Percentiles rank a stretch among this genome's conserved stretches.
phyloP scores from a whole-genome alignment of 306 rosid species.

The Cotoneaster glaucophyllus region DNA sequence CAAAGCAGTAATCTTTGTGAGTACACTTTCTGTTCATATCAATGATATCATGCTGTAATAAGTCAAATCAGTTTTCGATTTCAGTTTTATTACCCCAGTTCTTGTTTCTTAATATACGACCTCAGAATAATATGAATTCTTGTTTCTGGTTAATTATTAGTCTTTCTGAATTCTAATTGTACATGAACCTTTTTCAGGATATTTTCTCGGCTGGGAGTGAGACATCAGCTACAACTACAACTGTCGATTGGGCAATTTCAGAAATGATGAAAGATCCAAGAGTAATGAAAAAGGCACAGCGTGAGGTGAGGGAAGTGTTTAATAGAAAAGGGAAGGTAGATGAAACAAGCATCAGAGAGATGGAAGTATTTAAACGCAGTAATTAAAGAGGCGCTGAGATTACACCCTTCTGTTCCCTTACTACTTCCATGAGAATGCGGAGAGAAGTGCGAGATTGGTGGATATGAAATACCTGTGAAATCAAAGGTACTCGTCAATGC shows the following conservation, averaged over 20 bases:
- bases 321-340: background rate
- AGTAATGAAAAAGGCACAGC: conserved; percentile 10
- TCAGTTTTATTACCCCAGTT: too few species aligned
- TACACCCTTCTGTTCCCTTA: conserved; percentile 19
- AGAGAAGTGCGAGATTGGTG: conserved; percentile 8
- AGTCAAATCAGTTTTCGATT: background rate
- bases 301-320: conserved; percentile 17
- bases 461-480: conserved; percentile 19
- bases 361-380: conserved; percentile 11
- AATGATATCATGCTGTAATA: too few species aligned
- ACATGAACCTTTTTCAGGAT: background rate
- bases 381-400: conserved; percentile 11
- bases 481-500: conserved; percentile 19
- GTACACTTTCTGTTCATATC: background rate
- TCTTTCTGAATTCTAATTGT: too few species aligned
- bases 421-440: conserved; percentile 12
- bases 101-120: background rate
- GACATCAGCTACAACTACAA: conserved; percentile 13
- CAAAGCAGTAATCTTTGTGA: conserved; percentile 24
- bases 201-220: conserved; percentile 18
- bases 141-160: too few species aligned
- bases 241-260: conserved; percentile 24
- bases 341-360: conserved; percentile 4
- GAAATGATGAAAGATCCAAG: conserved; percentile 16
- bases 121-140: too few species aligned